Conservation (phyloP, 2,329 filamentous ascomycete genomes). For the Fusarium nisikadoi region DNA sequence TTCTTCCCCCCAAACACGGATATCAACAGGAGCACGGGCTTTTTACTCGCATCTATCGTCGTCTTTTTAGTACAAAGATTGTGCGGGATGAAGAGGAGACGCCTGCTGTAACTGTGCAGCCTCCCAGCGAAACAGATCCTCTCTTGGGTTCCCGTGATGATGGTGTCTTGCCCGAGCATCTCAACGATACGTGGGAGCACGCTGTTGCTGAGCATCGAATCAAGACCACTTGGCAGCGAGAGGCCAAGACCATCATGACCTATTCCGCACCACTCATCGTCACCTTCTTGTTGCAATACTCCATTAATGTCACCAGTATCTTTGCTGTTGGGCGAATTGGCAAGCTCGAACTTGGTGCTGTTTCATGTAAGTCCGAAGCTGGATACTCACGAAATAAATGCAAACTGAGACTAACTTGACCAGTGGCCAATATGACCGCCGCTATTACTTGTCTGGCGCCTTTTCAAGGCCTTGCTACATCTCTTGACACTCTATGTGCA, state of each 20-base stretch:
- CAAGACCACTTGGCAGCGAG: constrained; percentile 89
- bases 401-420: constrained; percentile 14
- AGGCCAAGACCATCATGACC: constrained; percentile 80
- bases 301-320: constrained; percentile 82
- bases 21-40: constrained; percentile 48
- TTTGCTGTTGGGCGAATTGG: constrained; percentile 83
- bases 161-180: constrained; percentile 61
- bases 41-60: constrained; percentile 56
- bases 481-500: constrained; percentile 89
- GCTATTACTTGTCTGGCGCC: constrained; percentile 82
- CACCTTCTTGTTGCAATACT: constrained; percentile 85
- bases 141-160: constrained; percentile 52
- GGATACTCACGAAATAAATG: neutral
- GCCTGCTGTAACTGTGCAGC: constrained; percentile 49
- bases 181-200: constrained; percentile 84
- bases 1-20: constrained; percentile 70
- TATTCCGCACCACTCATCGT: constrained; percentile 76
- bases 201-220: constrained; percentile 84
- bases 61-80: constrained; percentile 67
- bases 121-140: constrained; percentile 54
- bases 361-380: constrained; percentile 50
- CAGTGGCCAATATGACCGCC: constrained; percentile 75
- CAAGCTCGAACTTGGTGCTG: constrained; percentile 64
- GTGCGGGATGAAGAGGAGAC: constrained; percentile 52
- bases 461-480: constrained; percentile 87